These are phyloP conservation scores for Suzukiozyma palmioleophila DNA, from an alignment of 1,139 yeast genomes.

Conservation along the genomic window DNA sequence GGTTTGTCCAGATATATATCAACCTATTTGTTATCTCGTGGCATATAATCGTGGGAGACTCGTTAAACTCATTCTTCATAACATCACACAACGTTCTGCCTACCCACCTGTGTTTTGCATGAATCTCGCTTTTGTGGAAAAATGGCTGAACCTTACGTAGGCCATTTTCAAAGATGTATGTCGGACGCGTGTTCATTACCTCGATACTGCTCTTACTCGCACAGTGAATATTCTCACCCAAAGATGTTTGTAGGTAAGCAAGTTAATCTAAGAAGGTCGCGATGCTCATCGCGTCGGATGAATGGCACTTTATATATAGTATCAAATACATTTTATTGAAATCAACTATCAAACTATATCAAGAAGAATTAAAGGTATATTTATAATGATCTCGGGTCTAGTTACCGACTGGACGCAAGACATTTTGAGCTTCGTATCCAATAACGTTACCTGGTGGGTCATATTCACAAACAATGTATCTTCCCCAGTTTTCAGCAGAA, in stretches of 20 bases:
- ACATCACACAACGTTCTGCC: slow-evolving; percentile 41
- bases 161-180: slow-evolving; percentile 30
- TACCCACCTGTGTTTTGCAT: slow-evolving; percentile 48
- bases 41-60: slow-evolving; percentile 17
- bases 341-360: slow-evolving; percentile 1
- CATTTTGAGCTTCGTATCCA: slow-evolving; percentile 49
- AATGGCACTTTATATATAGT: not conserved
- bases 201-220: no score
- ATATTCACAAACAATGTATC: slow-evolving; percentile 51
- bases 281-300: not conserved
- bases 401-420: slow-evolving; percentile 24
- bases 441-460: slow-evolving; percentile 48
- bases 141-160: slow-evolving; percentile 47
- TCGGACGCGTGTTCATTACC: slow-evolving; percentile 4
- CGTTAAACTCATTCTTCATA: slow-evolving; percentile 43
- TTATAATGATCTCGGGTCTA: slow-evolving; percentile 3
- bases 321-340: not conserved
- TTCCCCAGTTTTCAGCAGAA: slow-evolving; percentile 42
- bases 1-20: slow-evolving; percentile 22
- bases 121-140: slow-evolving; percentile 32
- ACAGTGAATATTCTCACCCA: no score
- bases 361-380: slow-evolving; percentile 1
- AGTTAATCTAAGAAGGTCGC: not conserved
- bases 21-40: slow-evolving; percentile 21
- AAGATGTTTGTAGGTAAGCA: no score